Conservation (phyloP, 2,329 filamentous ascomycete genomes). For the Fusarium multiceps region DNA sequence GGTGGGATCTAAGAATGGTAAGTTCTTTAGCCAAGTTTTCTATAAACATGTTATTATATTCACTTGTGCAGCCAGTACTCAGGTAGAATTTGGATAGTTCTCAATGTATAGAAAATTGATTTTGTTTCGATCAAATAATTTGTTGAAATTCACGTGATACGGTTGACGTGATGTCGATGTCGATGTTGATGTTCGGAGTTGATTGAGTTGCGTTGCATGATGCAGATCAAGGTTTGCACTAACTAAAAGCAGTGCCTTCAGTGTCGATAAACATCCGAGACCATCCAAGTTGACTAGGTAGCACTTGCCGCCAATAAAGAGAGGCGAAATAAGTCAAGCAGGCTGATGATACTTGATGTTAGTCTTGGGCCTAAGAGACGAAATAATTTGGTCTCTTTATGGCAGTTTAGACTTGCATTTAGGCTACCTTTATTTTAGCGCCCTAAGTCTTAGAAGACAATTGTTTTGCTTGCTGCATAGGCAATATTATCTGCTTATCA, state of each 20-base stretch:
- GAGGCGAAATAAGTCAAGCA: background rate
- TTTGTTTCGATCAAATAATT: background rate
- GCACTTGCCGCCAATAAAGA: background rate
- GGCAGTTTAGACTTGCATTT: background rate
- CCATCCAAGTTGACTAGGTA: background rate
- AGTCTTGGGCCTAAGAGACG: background rate
- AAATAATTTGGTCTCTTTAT: background rate
- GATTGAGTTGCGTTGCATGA: background rate
- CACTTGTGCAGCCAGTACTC: background rate
- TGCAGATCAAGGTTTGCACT: background rate
- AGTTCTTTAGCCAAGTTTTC: background rate
- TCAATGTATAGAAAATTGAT: background rate
- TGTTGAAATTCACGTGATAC: background rate
- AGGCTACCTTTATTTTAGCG: background rate
- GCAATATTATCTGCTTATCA: background rate
- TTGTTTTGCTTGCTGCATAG: too few relatives aligned
- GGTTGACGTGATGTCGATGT: background rate
- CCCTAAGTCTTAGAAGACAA: background rate
- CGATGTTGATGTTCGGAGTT: background rate
- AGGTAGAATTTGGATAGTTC: background rate
- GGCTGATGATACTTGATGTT: background rate
- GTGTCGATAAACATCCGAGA: background rate
- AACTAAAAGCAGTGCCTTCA: background rate
- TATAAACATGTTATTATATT: background rate
- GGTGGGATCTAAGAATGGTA: background rate